These are phyloP conservation scores for Tetraselmis chui DNA, from an alignment of 139 green algal genomes.

Conservation along the genomic window DNA sequence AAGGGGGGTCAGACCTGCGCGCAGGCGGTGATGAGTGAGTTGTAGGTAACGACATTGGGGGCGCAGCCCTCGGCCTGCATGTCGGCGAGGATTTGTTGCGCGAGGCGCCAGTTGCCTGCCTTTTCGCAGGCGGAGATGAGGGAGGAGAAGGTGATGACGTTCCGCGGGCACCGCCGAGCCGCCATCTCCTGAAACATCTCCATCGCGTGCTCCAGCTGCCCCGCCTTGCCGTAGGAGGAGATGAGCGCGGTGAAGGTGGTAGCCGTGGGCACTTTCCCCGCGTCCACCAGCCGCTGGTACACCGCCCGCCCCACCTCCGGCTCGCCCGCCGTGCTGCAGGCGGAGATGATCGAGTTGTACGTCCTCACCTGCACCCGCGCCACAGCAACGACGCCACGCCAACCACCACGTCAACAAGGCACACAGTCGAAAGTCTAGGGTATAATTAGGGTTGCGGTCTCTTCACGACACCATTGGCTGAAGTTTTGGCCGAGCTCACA, in stretches of 20 bases:
- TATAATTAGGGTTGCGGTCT: no score
- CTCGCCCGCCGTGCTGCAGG: slow-evolving; percentile 55
- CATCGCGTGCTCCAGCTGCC: slow-evolving; percentile 52
- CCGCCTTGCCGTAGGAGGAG: slow-evolving; percentile 67
- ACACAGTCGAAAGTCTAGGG: no score
- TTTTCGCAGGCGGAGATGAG: slow-evolving; percentile 51
- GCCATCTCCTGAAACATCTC: slow-evolving; percentile 67
- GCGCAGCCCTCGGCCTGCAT: slow-evolving; percentile 67
- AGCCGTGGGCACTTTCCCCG: slow-evolving; percentile 51
- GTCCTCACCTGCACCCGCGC: slow-evolving; percentile 24
- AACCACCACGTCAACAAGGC: no score
- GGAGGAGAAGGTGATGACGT: slow-evolving; percentile 62
- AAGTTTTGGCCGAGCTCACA: no score
- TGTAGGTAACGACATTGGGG: slow-evolving; percentile 81
- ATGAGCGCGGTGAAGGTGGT: slow-evolving; percentile 75
- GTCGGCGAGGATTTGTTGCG: slow-evolving; percentile 59
- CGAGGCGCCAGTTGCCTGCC: slow-evolving; percentile 55
- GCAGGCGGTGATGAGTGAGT: slow-evolving; percentile 73
- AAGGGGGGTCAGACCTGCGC: slow-evolving; percentile 27
- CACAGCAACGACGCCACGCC: no score
- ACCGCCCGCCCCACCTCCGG: slow-evolving; percentile 55
- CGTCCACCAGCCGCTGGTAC: slow-evolving; percentile 72
- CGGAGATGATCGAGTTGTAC: slow-evolving; percentile 63
- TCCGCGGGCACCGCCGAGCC: slow-evolving; percentile 47
- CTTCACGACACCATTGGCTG: no score